These are phyloP conservation scores for Plantago lanceolata DNA, from an alignment of 305 asterid species.

Conservation along the genomic window DNA sequence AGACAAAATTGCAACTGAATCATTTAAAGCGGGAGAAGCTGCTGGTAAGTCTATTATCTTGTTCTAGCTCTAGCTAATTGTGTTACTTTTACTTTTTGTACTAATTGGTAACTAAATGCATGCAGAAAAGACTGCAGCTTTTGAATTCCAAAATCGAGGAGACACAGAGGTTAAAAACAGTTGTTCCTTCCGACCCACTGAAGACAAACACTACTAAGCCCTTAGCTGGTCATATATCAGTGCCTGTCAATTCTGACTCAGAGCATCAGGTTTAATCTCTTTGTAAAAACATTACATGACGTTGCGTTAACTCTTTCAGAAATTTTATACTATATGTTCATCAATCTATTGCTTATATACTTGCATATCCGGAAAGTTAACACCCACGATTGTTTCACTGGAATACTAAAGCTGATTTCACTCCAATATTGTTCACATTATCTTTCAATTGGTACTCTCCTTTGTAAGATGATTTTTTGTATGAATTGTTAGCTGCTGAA, in stretches of 20 bases:
- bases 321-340: neutral
- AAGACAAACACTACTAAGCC: constrained; percentile 26
- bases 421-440: neutral
- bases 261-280: constrained; percentile 43
- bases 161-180: constrained; percentile 41
- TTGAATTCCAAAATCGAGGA: constrained; percentile 58
- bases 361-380: constrained; percentile 17
- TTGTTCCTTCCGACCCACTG: constrained; percentile 31
- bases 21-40: constrained; percentile 54
- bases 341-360: constrained; percentile 12
- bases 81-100: constrained; percentile 3
- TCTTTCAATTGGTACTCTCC: constrained; percentile 9
- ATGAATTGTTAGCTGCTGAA: neutral
- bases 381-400: constrained; percentile 4
- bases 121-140: constrained; percentile 58
- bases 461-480: constrained; percentile 7
- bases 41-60: constrained; percentile 50
- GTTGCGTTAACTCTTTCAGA: constrained; percentile 3
- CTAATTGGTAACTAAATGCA: constrained; percentile 26
- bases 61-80: constrained; percentile 16
- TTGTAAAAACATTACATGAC: constrained; percentile 17
- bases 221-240: constrained; percentile 31
- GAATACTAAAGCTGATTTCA: neutral
- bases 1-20: constrained; percentile 65
- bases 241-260: constrained; percentile 28